Conservation (phyloP, 1,284 basidiomycete genomes). For the Hemileccinum hortonii region DNA sequence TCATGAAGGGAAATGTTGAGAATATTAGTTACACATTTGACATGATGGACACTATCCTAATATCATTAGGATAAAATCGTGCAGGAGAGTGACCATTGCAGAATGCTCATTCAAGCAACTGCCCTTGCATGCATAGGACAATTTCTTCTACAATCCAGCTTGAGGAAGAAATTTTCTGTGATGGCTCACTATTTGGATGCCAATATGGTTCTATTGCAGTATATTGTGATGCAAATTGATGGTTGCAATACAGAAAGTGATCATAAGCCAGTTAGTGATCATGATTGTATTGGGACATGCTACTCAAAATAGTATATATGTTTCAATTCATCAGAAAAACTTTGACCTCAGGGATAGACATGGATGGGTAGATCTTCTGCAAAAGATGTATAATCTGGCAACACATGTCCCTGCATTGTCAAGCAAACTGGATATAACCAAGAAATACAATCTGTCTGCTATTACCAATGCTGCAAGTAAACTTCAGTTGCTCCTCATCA, state of each 20-base stretch:
- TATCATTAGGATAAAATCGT: too few species aligned
- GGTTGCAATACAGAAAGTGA: too few species aligned
- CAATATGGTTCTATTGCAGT: too few species aligned
- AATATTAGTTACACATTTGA: too few species aligned
- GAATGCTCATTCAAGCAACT: too few species aligned
- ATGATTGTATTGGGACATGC: too few species aligned
- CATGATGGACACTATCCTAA: too few species aligned
- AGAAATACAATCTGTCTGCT: not conserved
- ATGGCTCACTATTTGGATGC: too few species aligned
- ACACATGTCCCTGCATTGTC: not conserved
- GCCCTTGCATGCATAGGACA: not conserved
- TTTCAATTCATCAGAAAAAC: conserved; percentile 2
- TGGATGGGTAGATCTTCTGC: conserved; percentile 2
- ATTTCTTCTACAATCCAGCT: not conserved
- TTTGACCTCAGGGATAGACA: not conserved
- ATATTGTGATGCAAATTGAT: too few species aligned
- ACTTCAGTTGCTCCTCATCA: not conserved
- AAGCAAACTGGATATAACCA: not conserved
- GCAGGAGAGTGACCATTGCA: too few species aligned
- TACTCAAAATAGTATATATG: not conserved
- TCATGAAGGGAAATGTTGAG: too few species aligned
- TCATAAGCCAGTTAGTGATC: not conserved
- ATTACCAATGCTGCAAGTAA: not conserved
- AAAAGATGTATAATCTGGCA: conserved; percentile 6
- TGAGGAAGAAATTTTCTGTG: not conserved